These are phyloP conservation scores for Oehlia diaphana DNA, from an alignment of 192 early-diverging fungal species.

Conservation along the genomic window DNA sequence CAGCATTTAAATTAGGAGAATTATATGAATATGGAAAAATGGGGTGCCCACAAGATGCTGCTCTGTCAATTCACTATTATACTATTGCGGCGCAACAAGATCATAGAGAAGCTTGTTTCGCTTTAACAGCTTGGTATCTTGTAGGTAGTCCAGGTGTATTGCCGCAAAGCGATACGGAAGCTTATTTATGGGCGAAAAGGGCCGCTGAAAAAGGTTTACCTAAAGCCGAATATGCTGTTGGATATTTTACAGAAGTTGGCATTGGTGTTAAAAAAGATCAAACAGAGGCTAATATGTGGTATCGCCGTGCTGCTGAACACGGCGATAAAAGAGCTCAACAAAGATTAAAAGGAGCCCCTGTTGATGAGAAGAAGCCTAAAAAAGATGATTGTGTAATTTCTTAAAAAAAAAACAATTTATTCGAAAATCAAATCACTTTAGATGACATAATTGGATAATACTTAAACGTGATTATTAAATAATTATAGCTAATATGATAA, in stretches of 20 bases:
- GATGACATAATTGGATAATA: too few species aligned
- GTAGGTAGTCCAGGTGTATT: conserved; percentile 55
- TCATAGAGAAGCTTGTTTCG: conserved; percentile 64
- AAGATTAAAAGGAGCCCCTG: conserved; percentile 51
- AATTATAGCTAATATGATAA: too few species aligned
- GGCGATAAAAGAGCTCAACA: conserved; percentile 61
- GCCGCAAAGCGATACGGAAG: conserved; percentile 63
- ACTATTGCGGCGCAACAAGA: conserved; percentile 63
- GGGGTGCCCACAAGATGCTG: conserved; percentile 53
- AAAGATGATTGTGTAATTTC: conserved; percentile 47
- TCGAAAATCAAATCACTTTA: too few species aligned
- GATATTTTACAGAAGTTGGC: conserved; percentile 66
- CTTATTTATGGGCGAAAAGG: conserved; percentile 60
- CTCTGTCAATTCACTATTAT: conserved; percentile 58
- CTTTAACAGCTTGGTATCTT: conserved; percentile 67
- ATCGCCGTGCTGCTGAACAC: conserved; percentile 65
- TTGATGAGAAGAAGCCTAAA: conserved; percentile 47
- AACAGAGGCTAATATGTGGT: conserved; percentile 59
- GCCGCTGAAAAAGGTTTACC: conserved; percentile 60
- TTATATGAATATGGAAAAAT: conserved; percentile 67
- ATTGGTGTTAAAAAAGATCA: conserved; percentile 58
- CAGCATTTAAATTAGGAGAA: conserved; percentile 60
- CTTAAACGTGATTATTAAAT: too few species aligned
- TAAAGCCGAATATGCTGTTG: conserved; percentile 66
- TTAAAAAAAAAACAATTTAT: not conserved